Base-by-base conservation (phyloP, 805 yeast genomes). In the Kodamaea kaohsiungensis region DNA sequence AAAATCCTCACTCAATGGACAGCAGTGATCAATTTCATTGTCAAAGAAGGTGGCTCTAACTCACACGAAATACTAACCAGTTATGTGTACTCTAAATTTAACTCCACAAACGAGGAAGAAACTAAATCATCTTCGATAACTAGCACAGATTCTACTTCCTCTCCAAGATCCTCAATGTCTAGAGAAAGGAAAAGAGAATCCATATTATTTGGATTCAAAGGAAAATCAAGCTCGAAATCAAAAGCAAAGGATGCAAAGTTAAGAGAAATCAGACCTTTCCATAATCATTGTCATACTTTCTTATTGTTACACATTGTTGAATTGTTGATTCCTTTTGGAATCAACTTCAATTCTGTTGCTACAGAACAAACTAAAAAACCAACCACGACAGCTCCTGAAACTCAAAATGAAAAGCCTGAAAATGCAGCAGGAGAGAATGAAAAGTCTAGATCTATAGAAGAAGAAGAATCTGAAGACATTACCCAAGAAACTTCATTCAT, bases 11-110 rank as follows among this genome's bases (percentile, higher is more conserved):
- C 54, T 7, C 76, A 73, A 15, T 72, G 73, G 73, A 47, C 55
- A 1, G 55, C 59, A 1, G 61, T 71, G 1, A 27, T 76, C 1
- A 67, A 68, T 25, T 73, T 58, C 53, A 51, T 76, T 8, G 59
- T 75, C 13, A 61, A 61, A 16, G 80, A 76, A 60, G 53, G 70
- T 35, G 80, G 80, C 1, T 61, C 73, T 7, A 64, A 60, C 27
- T 63, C 70, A 30, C 76, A 75, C 55, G 79, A 76, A 51, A 68
- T 70, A 6, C 61, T 76, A 47, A 59, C 72, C 6, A 61, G 59
- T 2, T 74, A 67, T 54, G 59, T 74, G 3, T 65, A 68, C 43
- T 51, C 61, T 12, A 71, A 68, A 48, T 72, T 75, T 51, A 64
- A 63, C 9, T 33, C 56, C 13, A 56, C 57, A 2, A 47, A 56